These are phyloP conservation scores for Clavispora vitiphila DNA, from an alignment of 805 yeast genomes.

Conservation along the genomic window DNA sequence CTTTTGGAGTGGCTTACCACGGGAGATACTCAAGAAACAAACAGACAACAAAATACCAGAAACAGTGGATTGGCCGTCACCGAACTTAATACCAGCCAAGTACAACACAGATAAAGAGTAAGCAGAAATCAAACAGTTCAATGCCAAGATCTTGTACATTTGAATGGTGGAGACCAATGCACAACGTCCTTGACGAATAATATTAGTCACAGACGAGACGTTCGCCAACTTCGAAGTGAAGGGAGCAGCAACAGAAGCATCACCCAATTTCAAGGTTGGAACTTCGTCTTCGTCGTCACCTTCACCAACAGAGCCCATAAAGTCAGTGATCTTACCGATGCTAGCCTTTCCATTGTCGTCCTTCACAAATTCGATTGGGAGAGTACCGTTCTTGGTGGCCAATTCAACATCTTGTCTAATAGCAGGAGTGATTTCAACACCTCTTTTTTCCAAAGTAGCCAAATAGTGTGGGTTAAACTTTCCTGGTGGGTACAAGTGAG, in stretches of 20 bases:
- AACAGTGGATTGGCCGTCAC: slow-evolving; percentile 96
- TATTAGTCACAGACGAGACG: slow-evolving; percentile 88
- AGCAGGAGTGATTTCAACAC: slow-evolving; percentile 74
- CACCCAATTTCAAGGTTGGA: slow-evolving; percentile 91
- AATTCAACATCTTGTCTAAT: slow-evolving; percentile 54
- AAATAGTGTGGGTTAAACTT: slow-evolving; percentile 84
- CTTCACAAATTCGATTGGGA: slow-evolving; percentile 15
- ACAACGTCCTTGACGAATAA: slow-evolving; percentile 96
- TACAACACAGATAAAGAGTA: slow-evolving; percentile 91
- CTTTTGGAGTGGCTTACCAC: slow-evolving; percentile 86
- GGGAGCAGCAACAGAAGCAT: slow-evolving; percentile 99
- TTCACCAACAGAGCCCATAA: slow-evolving; percentile 50
- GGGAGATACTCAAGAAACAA: slow-evolving; percentile 91
- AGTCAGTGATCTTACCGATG: slow-evolving; percentile 46
- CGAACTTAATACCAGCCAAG: slow-evolving; percentile 95
- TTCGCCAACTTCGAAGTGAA: slow-evolving; percentile 91
- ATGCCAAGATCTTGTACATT: slow-evolving; percentile 96
- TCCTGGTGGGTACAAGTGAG: slow-evolving; percentile 96
- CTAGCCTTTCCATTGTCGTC: slow-evolving; percentile 14
- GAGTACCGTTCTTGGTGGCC: slow-evolving; percentile 39
- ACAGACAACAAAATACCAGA: slow-evolving; percentile 90
- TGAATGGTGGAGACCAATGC: slow-evolving; percentile 96
- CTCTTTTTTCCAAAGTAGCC: slow-evolving; percentile 79
- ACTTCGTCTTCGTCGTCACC: slow-evolving; percentile 73
- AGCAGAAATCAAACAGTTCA: slow-evolving; percentile 95